A percentile compares a stretch with the other conserved stretches of the same genome.
Conservation (phyloP, 345 rosid species). For the Passiflora organensis region DNA sequence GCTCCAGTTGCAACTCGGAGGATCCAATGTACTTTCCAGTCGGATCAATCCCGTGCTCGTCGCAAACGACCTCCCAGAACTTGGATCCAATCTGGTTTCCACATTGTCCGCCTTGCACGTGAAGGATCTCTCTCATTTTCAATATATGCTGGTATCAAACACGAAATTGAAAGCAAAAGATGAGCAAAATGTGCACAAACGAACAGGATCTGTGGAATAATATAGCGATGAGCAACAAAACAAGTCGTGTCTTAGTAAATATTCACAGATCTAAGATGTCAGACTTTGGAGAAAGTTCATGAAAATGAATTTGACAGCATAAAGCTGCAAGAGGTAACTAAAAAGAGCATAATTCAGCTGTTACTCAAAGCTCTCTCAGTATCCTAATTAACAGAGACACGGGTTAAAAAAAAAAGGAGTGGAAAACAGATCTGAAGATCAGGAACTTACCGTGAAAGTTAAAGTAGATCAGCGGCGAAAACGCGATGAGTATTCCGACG, state of each 20-base stretch:
- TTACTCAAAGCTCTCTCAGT: background rate
- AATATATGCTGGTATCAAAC: background rate
- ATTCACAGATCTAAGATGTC: background rate
- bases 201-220: background rate
- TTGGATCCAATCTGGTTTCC: slow-evolving; percentile 27
- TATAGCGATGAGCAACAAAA: too few species aligned
- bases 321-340: background rate
- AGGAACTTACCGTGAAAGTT: slow-evolving; percentile 1
- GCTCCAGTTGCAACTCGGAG: slow-evolving; percentile 22
- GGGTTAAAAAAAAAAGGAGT: background rate
- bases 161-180: background rate
- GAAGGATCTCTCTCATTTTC: slow-evolving; percentile 28
- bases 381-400: background rate
- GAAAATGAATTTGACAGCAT: background rate
- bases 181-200: background rate
- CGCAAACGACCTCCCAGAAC: slow-evolving; percentile 28
- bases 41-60: slow-evolving; percentile 24
- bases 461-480: background rate
- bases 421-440: background rate
- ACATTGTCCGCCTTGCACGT: slow-evolving; percentile 28
- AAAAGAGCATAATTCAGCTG: background rate
- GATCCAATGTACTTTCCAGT: slow-evolving; percentile 21
- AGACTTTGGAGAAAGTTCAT: background rate
- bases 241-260: too few species aligned
- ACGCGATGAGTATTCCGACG: background rate